Base-by-base conservation (phyloP, 2,329 filamentous ascomycete genomes). In the Dothideomycetes sp. region DNA sequence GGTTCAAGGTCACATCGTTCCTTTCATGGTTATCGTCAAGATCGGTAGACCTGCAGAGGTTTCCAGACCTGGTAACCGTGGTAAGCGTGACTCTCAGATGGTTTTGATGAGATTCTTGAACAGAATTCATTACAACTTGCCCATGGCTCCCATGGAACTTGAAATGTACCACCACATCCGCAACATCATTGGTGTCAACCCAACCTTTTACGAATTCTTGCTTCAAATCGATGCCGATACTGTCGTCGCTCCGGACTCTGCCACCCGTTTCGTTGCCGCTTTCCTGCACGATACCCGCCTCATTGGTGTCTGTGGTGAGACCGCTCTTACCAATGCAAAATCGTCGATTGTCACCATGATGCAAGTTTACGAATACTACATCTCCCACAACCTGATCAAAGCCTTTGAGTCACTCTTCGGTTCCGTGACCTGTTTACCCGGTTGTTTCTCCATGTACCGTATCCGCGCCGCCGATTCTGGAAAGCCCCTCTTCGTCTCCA, bases 341-440 rank as follows among this genome's bases (percentile, higher is more conserved):
- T 74, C 82, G 5, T 95, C 89, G 1, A 86, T 93, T 57, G 78
- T 94, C 51, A 98, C 91, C 37, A 96, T 96, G 89, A 98, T 98
- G 60, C 91, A 98, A 64, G 89, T 98, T 23, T 98, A 96, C 71
- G 89, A 98, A 64, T 98, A 98, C 73, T 98, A 88, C 69, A 98
- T 98, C 56, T 96, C 89, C 37, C 89, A 98, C 71, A 94, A 96
- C 61, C 67, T 98, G 52, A 81, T 84, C 52, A 96, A 98, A 68
- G 91, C 89, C 10, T 98, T 98, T 61, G 89, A 96, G 65, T 91
- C 84, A 65, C 73, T 98, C 54, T 98, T 98, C 58, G 91, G 89
- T 44, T 94, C 85, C 51, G 89, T 98, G 52, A 98, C 91, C 36
- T 98, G 91, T 74, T 71, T 98, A 58, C 91, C 91, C 17, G 91